These are phyloP conservation scores for Trichoderma reesei DNA, from an alignment of 495 filamentous ascomycete genomes.

Conservation along the genomic window DNA sequence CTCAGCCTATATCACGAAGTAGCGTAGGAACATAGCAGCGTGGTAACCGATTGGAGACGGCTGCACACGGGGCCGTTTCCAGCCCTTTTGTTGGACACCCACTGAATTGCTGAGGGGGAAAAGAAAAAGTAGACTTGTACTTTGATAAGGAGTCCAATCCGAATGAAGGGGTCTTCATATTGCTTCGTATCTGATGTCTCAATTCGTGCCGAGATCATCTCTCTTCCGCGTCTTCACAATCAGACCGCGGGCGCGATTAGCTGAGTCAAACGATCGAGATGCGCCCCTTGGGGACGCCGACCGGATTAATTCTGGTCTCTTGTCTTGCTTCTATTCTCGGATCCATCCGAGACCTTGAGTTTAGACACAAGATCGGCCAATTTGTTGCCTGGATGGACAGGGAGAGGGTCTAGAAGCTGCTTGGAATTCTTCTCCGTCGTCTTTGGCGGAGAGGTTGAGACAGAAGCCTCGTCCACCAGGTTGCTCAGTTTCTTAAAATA, in stretches of 20 bases:
- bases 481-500: neutral
- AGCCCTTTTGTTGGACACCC: neutral
- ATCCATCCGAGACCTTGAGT: neutral
- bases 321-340: constrained; percentile 8
- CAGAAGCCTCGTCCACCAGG: neutral
- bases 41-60: neutral
- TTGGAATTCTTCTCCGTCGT: neutral
- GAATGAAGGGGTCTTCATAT: neutral
- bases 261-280: too few relatives aligned
- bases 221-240: neutral
- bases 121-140: neutral
- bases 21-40: neutral
- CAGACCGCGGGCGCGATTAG: neutral
- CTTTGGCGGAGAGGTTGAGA: neutral
- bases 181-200: neutral
- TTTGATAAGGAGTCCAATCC: neutral
- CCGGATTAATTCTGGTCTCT: neutral
- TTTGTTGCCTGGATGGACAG: neutral
- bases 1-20: neutral
- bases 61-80: neutral
- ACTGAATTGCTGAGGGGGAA: neutral
- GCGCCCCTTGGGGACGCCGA: too few relatives aligned
- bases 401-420: constrained; percentile 1
- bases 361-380: constrained; percentile 2
- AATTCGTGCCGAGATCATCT: neutral